Percentiles rank a stretch among this genome's conserved stretches.
Conservation (phyloP, 352 stramenopile species). For the Pythium chondricola region DNA sequence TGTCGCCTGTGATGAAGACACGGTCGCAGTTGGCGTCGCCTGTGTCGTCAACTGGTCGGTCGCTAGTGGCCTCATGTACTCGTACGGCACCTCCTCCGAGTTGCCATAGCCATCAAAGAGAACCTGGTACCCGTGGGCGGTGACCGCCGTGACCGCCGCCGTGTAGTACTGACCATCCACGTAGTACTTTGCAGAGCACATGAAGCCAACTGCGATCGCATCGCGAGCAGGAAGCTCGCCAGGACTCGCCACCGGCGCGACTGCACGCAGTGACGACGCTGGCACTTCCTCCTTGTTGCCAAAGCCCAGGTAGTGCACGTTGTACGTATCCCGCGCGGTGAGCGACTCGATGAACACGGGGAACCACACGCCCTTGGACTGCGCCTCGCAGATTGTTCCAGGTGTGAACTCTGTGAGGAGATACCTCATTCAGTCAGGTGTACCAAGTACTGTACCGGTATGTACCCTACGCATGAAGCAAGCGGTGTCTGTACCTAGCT, state of each 20-base stretch:
- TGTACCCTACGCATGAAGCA: too few relatives aligned
- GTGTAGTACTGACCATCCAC: slow-evolving; percentile 71
- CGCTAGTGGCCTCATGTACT: slow-evolving; percentile 59
- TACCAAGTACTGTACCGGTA: background rate
- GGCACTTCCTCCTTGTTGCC: slow-evolving; percentile 50
- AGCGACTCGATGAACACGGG: slow-evolving; percentile 55
- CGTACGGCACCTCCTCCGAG: slow-evolving; percentile 85
- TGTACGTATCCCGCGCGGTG: slow-evolving; percentile 47
- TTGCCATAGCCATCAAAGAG: slow-evolving; percentile 89
- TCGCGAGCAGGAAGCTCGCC: slow-evolving; percentile 31
- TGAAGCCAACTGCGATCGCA: slow-evolving; percentile 45
- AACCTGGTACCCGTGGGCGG: slow-evolving; percentile 69
- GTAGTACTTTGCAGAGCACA: slow-evolving; percentile 78
- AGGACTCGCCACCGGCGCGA: slow-evolving; percentile 10
- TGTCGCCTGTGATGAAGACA: background rate
- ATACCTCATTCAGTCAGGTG: background rate
- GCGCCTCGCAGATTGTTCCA: slow-evolving; percentile 47
- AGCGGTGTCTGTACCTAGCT: too few relatives aligned
- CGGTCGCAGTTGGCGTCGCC: background rate
- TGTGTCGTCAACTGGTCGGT: background rate
- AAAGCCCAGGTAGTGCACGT: slow-evolving; percentile 73
- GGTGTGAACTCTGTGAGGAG: slow-evolving; percentile 25
- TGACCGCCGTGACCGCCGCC: slow-evolving; percentile 58
- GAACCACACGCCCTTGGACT: slow-evolving; percentile 65
- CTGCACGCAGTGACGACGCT: slow-evolving; percentile 30